A percentile compares a stretch with the other conserved stretches of the same genome.
Evolutionary conservation across 2,329 filamentous ascomycete genomes (phyloP).

Genomic region (Botrytis pseudocinerea): DNA sequence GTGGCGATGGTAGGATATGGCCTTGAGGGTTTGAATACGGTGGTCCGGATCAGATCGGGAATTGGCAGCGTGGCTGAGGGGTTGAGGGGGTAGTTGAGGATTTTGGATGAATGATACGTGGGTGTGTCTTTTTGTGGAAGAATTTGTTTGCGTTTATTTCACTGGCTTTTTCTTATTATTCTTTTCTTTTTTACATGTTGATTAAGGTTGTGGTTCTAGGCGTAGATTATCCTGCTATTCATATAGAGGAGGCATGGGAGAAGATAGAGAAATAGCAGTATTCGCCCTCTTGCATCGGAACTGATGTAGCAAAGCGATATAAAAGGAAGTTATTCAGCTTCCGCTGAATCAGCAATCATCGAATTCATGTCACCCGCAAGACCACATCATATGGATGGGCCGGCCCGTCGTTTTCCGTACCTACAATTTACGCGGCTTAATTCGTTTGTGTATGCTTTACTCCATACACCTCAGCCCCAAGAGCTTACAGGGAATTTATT

Average conservation of each 20-base stretch:
- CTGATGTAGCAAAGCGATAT: too few relatives aligned
- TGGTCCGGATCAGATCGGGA: neutral
- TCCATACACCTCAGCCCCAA: neutral
- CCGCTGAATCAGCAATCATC: neutral
- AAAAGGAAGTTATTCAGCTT: too few relatives aligned
- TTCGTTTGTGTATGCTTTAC: neutral
- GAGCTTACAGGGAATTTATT: rapidly evolving
- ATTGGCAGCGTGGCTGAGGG: neutral
- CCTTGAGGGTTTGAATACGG: neutral
- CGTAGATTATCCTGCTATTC: neutral
- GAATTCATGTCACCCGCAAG: neutral
- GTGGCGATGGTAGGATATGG: neutral
- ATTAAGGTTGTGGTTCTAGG: too few relatives aligned
- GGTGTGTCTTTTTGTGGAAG: neutral
- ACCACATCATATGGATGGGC: neutral
- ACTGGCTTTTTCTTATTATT: too few relatives aligned
- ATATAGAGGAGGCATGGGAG: rapidly evolving
- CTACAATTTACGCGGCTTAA: neutral
- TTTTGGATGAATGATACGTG: neutral
- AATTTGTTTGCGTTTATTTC: neutral
- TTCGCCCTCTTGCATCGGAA: neutral
- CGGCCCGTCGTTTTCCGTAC: neutral
- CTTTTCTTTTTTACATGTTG: too few relatives aligned
- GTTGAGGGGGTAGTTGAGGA: neutral
- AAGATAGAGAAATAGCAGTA: too few relatives aligned